Evolutionary conservation across 345 rosid genomes (phyloP).

Genomic region (Iberis pinnata): DNA sequence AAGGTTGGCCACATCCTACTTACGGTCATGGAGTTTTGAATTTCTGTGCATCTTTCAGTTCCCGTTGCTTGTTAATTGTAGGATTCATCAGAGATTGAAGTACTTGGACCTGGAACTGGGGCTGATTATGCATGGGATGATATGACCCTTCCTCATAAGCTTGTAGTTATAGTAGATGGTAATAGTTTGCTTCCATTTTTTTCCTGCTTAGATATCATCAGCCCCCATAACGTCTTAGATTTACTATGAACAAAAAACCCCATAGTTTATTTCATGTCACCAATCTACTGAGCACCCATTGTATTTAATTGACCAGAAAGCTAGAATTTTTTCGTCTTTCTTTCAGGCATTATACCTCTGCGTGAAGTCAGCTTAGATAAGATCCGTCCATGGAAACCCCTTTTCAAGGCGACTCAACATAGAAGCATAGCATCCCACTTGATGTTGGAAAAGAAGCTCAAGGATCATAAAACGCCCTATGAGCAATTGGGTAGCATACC

Average conservation of each 20-base stretch:
- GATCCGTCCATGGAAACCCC: conserved; percentile 88
- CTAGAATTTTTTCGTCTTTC: conserved; percentile 19
- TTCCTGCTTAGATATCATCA: conserved; percentile 5
- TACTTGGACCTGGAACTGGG: conserved; percentile 62
- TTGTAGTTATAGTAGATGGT: conserved; percentile 72
- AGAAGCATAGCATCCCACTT: conserved; percentile 52
- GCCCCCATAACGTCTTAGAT: conserved; percentile 5
- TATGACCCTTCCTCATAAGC: conserved; percentile 76
- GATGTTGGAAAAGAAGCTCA: conserved; percentile 33
- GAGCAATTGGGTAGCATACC: conserved; percentile 39
- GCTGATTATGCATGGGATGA: conserved; percentile 89
- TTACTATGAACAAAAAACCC: not conserved
- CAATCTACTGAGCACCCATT: conserved; percentile 9
- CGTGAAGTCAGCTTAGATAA: conserved; percentile 92
- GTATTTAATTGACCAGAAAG: conserved; percentile 15
- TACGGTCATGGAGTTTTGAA: conserved; percentile 6
- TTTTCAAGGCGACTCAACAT: conserved; percentile 45
- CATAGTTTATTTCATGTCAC: conserved; percentile 4
- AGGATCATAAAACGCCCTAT: conserved; percentile 35
- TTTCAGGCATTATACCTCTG: conserved; percentile 51
- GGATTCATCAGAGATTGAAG: conserved; percentile 74
- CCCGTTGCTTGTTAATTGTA: conserved; percentile 29
- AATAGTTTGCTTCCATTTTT: conserved; percentile 18
- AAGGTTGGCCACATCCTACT: conserved; percentile 52
- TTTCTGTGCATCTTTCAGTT: conserved; percentile 1